A percentile compares a stretch with the other conserved stretches of the same genome.
Evolutionary conservation across 148 eudicot species (phyloP).

Genomic region (Rhododendron simsii): DNA sequence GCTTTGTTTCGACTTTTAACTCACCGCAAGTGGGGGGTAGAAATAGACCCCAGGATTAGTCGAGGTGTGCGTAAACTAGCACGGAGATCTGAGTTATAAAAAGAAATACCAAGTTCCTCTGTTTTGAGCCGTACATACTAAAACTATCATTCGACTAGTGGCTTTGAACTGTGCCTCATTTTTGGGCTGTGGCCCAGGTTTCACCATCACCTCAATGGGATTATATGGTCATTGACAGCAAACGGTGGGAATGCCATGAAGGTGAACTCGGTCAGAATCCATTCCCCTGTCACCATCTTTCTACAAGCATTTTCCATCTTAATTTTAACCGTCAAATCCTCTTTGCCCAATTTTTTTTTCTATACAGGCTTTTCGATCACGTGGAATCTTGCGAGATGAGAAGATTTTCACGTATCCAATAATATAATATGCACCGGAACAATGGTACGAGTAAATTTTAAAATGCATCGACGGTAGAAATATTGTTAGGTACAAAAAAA

Average conservation of each 20-base stretch:
- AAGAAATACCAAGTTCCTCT: not conserved
- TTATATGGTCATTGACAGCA: not conserved
- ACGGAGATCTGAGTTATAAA: not conserved
- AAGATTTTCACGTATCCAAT: no score
- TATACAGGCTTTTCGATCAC: no score
- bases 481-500: no score
- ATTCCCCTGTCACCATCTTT: not conserved
- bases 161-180: not conserved
- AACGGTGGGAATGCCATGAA: not conserved
- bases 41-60: no score
- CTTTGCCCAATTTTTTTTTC: no score
- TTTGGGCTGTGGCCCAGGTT: not conserved
- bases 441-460: no score
- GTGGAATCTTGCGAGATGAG: no score
- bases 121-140: not conserved
- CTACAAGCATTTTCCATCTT: not conserved
- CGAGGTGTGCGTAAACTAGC: no score
- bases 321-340: no score
- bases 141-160: not conserved
- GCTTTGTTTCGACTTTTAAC: not conserved
- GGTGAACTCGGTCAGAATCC: not conserved
- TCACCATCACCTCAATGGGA: not conserved
- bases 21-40: not conserved
- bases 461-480: no score
- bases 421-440: no score